Percentiles rank a stretch among this genome's conserved stretches.
Conservation (phyloP, 768 basidiomycete species). For the Suillus plorans region DNA sequence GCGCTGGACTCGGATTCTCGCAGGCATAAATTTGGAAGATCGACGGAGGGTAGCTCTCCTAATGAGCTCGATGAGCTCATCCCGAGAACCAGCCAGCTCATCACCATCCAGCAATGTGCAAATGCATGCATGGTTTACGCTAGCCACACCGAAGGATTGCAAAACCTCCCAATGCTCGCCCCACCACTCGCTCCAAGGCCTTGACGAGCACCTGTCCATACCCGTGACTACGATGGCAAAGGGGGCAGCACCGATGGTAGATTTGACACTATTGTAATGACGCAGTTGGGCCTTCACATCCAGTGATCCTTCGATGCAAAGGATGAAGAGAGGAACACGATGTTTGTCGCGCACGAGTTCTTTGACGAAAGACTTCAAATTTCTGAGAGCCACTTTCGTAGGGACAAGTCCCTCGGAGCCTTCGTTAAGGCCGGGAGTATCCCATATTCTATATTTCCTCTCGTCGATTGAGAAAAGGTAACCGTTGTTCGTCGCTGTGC, state of each 20-base stretch:
- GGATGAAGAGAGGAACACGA: neutral
- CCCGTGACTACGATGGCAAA: conserved; percentile 1
- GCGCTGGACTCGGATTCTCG: neutral
- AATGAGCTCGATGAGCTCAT: neutral
- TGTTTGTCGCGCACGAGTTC: conserved; percentile 19
- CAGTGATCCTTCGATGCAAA: neutral
- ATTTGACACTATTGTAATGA: neutral
- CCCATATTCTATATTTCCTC: conserved; percentile 29
- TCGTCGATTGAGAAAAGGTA: conserved; percentile 27
- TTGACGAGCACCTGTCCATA: neutral
- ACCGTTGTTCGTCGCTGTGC: conserved; percentile 23
- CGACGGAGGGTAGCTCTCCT: neutral
- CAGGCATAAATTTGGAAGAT: neutral
- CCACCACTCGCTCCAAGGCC: neutral
- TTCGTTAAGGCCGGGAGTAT: conserved; percentile 28
- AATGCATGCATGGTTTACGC: neutral
- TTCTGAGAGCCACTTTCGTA: conserved; percentile 22
- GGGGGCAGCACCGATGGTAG: neutral
- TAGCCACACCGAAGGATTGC: neutral
- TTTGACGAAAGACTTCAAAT: conserved; percentile 21
- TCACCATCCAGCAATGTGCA: neutral
- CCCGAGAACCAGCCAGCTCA: neutral
- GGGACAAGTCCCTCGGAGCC: conserved; percentile 21
- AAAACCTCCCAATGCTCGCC: neutral
- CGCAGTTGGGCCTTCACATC: neutral